Conservation (phyloP, 1,139 yeast species). For the Zygosaccharomyces pseudobailii region DNA sequence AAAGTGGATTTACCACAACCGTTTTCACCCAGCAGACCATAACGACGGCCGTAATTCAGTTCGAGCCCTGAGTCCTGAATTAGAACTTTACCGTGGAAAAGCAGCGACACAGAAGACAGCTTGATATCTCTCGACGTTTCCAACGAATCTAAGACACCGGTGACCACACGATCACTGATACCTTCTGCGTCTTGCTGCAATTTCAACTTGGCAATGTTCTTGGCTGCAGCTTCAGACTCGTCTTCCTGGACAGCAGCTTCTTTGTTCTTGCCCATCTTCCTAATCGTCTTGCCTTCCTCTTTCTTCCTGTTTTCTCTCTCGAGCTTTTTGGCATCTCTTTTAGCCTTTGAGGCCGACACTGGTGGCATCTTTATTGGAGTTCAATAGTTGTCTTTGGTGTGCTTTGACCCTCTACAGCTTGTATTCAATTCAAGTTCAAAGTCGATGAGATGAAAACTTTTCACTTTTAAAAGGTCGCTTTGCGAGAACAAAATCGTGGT, state of each 20-base stretch:
- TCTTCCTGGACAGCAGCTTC: conserved; percentile 29
- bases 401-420: background rate
- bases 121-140: conserved; percentile 91
- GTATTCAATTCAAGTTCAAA: background rate
- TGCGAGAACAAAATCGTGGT: conserved; percentile 5
- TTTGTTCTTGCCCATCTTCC: conserved; percentile 57
- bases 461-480: conserved; percentile 6
- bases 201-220: conserved; percentile 79
- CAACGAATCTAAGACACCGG: conserved; percentile 92
- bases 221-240: conserved; percentile 57
- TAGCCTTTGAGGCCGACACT: conserved; percentile 86
- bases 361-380: conserved; percentile 31
- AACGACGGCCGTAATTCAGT: conserved; percentile 94
- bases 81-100: conserved; percentile 96
- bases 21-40: conserved; percentile 94
- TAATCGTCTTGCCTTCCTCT: conserved; percentile 64
- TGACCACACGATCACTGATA: conserved; percentile 92
- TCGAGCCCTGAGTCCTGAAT: conserved; percentile 88
- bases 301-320: conserved; percentile 90
- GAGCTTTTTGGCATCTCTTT: conserved; percentile 95
- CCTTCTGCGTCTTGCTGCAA: conserved; percentile 93
- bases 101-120: conserved; percentile 79
- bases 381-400: background rate
- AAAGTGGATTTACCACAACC: conserved; percentile 99
- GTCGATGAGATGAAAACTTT: conserved; percentile 13